Conservation (phyloP, 495 filamentous ascomycete genomes). For the Penicillium pancosmium region DNA sequence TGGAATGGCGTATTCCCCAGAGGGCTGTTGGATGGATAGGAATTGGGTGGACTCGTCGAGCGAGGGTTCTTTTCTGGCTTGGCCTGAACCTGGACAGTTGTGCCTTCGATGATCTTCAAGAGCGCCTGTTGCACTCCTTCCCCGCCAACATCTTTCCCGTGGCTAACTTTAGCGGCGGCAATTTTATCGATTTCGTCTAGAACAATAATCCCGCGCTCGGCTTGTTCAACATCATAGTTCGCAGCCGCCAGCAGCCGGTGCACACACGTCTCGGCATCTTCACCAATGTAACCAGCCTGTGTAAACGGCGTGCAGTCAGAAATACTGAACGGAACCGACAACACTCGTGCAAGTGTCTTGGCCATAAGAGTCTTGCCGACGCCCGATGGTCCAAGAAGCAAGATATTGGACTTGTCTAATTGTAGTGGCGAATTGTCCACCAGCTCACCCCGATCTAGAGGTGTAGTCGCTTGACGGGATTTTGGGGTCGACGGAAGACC, state of each 20-base stretch:
- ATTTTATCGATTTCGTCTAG: conserved; percentile 98
- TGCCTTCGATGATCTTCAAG: conserved; percentile 94
- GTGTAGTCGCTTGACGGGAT: conserved; percentile 26
- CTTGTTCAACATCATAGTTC: conserved; percentile 82
- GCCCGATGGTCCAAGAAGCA: conserved; percentile 89
- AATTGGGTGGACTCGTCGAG: conserved; percentile 42
- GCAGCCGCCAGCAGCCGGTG: conserved; percentile 86
- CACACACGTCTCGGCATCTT: conserved; percentile 92
- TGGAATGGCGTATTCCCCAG: conserved; percentile 47
- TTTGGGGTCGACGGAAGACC: conserved; percentile 34
- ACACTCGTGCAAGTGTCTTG: conserved; percentile 73
- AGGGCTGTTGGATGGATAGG: conserved; percentile 53
- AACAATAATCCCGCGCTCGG: conserved; percentile 91
- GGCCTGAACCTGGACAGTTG: conserved; percentile 80
- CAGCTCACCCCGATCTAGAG: conserved; percentile 39
- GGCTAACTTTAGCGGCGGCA: conserved; percentile 67
- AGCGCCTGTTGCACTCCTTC: conserved; percentile 97
- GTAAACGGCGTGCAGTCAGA: conserved; percentile 98
- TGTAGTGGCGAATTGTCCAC: conserved; percentile 66
- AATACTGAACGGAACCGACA: conserved; percentile 96
- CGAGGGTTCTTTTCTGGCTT: conserved; percentile 73
- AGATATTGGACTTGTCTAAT: conserved; percentile 95
- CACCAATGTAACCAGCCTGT: conserved; percentile 95
- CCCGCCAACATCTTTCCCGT: conserved; percentile 84
- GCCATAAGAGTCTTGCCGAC: conserved; percentile 97